Conservation (phyloP, 73 alveolate species). For the Paramecium pentaurelia region DNA sequence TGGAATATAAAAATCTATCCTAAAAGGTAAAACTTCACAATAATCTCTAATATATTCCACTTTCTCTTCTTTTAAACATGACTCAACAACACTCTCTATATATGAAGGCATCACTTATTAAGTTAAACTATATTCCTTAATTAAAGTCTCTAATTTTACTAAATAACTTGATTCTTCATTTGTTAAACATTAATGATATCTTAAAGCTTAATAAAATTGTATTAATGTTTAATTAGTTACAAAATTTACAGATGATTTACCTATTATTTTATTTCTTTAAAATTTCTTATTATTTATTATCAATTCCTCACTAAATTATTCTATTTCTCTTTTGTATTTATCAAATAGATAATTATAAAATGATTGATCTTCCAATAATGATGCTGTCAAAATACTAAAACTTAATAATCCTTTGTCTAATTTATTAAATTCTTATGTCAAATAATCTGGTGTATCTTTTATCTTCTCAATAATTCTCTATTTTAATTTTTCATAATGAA, state of each 20-base stretch:
- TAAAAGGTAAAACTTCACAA: not conserved
- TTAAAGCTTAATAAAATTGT: not conserved
- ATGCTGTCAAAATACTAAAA: not conserved
- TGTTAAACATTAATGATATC: not conserved
- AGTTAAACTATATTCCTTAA: not conserved
- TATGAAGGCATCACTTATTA: not conserved
- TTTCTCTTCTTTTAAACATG: not conserved
- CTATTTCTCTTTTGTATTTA: not conserved
- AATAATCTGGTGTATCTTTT: not conserved
- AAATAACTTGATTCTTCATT: not conserved
- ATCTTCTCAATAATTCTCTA: not conserved
- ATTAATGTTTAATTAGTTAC: not conserved
- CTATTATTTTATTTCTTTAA: not conserved
- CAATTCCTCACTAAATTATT: not conserved
- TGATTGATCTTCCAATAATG: not conserved
- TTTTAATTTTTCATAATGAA: not conserved
- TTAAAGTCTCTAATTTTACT: not conserved
- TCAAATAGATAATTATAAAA: not conserved
- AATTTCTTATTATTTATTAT: not conserved
- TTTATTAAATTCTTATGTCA: not conserved
- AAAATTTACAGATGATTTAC: not conserved
- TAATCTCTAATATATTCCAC: not conserved
- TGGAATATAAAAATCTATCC: constrained; percentile 8
- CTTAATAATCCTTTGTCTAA: not conserved
- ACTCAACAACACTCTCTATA: not conserved